A percentile compares a stretch with the other conserved stretches of the same genome.
These are phyloP conservation scores for Xylaria palmicola DNA, from an alignment of 495 filamentous ascomycete species.

Conservation along the genomic window DNA sequence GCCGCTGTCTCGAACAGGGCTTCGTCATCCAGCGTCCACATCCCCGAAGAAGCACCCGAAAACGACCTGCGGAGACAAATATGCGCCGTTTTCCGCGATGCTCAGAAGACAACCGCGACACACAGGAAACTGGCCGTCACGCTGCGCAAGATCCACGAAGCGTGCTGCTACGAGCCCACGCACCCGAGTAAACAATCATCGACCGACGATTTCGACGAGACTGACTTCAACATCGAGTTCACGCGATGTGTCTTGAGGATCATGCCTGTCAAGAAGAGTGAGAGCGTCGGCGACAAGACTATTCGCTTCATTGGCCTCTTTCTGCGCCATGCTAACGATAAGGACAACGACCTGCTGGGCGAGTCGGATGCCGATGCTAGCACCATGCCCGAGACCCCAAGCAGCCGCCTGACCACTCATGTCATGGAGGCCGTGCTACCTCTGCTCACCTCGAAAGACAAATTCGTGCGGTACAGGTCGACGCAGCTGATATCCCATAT, in stretches of 20 bases:
- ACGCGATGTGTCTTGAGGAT: conserved; percentile 76
- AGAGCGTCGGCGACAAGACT: conserved; percentile 81
- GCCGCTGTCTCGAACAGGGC: conserved; percentile 55
- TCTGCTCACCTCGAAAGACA: conserved; percentile 79
- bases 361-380: conserved; percentile 57
- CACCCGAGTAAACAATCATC: conserved; percentile 48
- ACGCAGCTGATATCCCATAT: conserved; percentile 84
- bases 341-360: conserved; percentile 59
- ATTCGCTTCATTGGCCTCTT: conserved; percentile 85
- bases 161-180: conserved; percentile 75
- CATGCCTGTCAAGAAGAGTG: conserved; percentile 86
- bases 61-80: conserved; percentile 73
- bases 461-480: conserved; percentile 83
- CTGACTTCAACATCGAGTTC: conserved; percentile 84
- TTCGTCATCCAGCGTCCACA: conserved; percentile 62
- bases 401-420: conserved; percentile 68
- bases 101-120: conserved; percentile 81
- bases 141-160: conserved; percentile 82
- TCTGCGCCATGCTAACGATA: conserved; percentile 77
- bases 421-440: conserved; percentile 68
- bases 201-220: conserved; percentile 62
- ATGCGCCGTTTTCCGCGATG: conserved; percentile 77
- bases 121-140: conserved; percentile 87
- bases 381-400: conserved; percentile 75
- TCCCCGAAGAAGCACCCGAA: conserved; percentile 71